Base-by-base conservation (phyloP, 1,284 basidiomycete species). In the Ustilago tritici region DNA sequence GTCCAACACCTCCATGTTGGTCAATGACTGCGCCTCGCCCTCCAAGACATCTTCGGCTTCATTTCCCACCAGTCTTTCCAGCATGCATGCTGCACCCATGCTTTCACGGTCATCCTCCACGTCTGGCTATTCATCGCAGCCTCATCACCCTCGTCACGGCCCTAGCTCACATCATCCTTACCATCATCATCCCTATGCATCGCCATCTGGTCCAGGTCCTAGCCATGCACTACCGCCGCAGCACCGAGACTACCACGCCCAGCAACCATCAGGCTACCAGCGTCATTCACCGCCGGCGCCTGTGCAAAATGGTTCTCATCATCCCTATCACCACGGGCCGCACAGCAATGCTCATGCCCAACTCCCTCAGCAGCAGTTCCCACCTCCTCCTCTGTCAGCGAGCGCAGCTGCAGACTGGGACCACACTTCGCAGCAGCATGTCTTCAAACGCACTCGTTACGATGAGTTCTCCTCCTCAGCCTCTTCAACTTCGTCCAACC, bases 351-450 rank as follows among this genome's bases (percentile, higher is more conserved):
- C 43, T 9, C 65, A 60, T n/a, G 3, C 54, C 6, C 65, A 61
- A 31, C 36, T 50, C 17, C 19, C 58, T 17, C 70, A 61, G 49
- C 58, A 61, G 40, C 70, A 68, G 31, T 68, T 57, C 28, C 61
- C 70, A 17, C 70, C 70, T 12, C 70, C 65, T 9, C 61, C 70
- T 23, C 31, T 68, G 17, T 73, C 70, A 0, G 65, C 70, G 5
- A 68, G 54, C 34, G 67, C 68, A 54, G 68, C 73, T 15, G 73
- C 68, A 5, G 73, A 73, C 5, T 70, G 73, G 73, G 73, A 71
- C n/a, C 64, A 67, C 31, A 58, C 67, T 15, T 65, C 72, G 50
- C 61, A 70, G 35, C 73, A 71, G 69, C 73, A 71, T n/a, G 58
- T 67, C 17, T 71, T 35, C 59, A 76, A 76, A 23, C 74, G 74